These are phyloP conservation scores for Paspalum notatum DNA, from an alignment of 176 grass and related monocot species.

Conservation along the genomic window DNA sequence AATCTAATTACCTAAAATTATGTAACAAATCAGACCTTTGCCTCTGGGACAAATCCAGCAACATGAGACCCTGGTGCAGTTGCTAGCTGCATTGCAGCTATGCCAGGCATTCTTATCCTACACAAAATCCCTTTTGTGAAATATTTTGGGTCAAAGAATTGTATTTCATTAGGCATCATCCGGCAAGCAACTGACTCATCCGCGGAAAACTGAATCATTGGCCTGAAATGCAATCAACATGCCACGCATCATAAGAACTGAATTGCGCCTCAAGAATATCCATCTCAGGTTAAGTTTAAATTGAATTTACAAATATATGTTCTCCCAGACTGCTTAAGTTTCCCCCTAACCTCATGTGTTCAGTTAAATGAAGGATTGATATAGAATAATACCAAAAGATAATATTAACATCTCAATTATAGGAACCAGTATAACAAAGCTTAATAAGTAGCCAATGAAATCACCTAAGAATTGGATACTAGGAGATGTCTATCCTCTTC, in stretches of 20 bases:
- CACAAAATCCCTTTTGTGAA: constrained; percentile 74
- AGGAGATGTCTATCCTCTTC: not conserved
- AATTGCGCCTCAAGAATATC: not conserved
- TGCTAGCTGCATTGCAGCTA: constrained; percentile 79
- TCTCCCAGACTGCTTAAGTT: not conserved
- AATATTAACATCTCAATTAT: constrained; percentile 18
- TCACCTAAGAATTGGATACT: not conserved
- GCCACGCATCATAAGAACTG: constrained; percentile 36
- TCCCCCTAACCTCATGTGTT: not conserved
- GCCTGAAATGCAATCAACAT: constrained; percentile 67
- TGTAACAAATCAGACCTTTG: constrained; percentile 58
- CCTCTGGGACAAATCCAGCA: constrained; percentile 79
- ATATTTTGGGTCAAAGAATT: constrained; percentile 85
- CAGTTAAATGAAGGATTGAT: not conserved
- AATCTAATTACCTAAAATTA: not conserved
- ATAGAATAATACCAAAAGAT: constrained; percentile 9
- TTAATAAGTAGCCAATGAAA: constrained; percentile 3
- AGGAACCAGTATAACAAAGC: constrained; percentile 10
- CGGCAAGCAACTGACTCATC: constrained; percentile 87
- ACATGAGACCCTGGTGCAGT: constrained; percentile 77
- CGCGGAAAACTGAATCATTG: constrained; percentile 80
- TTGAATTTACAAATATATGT: constrained; percentile 30
- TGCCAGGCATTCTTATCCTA: constrained; percentile 73
- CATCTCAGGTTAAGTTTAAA: not conserved
- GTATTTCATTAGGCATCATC: constrained; percentile 88